Conservation (phyloP, 179 eudicot species). For the Dionaea muscipula region DNA sequence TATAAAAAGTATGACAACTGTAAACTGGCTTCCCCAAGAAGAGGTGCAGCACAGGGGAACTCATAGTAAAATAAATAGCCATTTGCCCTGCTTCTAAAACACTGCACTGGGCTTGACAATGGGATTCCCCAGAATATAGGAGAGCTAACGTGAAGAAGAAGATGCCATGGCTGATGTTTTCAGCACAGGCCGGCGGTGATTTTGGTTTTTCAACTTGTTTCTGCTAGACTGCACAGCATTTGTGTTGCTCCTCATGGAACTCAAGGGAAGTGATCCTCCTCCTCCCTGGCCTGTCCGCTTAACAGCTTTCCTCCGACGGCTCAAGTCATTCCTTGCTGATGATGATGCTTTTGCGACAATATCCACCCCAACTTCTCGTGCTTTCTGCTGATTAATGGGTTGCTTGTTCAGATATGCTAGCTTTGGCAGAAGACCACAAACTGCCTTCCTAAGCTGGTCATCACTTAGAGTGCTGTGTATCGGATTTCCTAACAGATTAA, state of each 20-base stretch:
- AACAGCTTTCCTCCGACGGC: slow-evolving; percentile 28
- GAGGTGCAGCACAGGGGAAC: too few relatives aligned
- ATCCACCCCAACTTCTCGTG: slow-evolving; percentile 52
- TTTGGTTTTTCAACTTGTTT: slow-evolving; percentile 26
- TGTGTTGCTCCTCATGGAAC: slow-evolving; percentile 22
- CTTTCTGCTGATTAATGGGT: slow-evolving; percentile 64
- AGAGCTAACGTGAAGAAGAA: not conserved
- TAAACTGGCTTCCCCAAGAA: too few relatives aligned
- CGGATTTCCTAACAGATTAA: slow-evolving; percentile 71
- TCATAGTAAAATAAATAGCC: too few relatives aligned
- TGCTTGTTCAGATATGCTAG: slow-evolving; percentile 76
- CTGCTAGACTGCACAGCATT: slow-evolving; percentile 26
- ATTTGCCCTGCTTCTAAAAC: too few relatives aligned
- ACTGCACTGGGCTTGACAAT: too few relatives aligned
- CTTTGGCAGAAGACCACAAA: slow-evolving; percentile 65
- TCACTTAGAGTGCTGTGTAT: slow-evolving; percentile 57
- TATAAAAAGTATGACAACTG: too few relatives aligned
- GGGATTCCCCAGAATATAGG: too few relatives aligned
- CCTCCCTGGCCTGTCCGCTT: slow-evolving; percentile 34
- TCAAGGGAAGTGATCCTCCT: slow-evolving; percentile 20
- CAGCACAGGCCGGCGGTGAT: slow-evolving; percentile 20
- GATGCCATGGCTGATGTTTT: slow-evolving; percentile 15
- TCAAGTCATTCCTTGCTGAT: slow-evolving; percentile 29
- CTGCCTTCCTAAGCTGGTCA: slow-evolving; percentile 64
- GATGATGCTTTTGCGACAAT: slow-evolving; percentile 57